Conservation (phyloP, 768 basidiomycete genomes). For the Royoungia palumana region DNA sequence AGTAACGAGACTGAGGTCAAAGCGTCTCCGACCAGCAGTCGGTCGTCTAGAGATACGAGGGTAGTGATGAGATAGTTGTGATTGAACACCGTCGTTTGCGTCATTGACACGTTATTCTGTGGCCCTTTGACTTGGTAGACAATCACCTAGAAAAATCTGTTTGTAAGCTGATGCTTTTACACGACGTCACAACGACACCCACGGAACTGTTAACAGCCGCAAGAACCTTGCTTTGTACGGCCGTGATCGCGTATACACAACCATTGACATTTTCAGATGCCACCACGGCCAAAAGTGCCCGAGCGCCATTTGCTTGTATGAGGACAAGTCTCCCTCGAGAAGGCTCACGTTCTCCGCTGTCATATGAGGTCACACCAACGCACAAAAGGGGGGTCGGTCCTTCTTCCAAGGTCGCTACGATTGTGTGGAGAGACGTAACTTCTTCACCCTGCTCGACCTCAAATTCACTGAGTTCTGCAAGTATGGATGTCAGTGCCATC, state of each 20-base stretch:
- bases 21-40: slow-evolving; percentile 73
- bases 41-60: slow-evolving; percentile 52
- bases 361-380: slow-evolving; percentile 45
- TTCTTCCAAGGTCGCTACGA: slow-evolving; percentile 28
- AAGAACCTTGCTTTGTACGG: slow-evolving; percentile 49
- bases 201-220: slow-evolving; percentile 79
- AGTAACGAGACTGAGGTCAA: slow-evolving; percentile 77
- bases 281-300: slow-evolving; percentile 30
- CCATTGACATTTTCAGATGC: slow-evolving; percentile 51
- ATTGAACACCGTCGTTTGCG: slow-evolving; percentile 59
- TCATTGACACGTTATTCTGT: slow-evolving; percentile 30
- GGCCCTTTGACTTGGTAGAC: slow-evolving; percentile 41
- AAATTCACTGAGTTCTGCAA: slow-evolving; percentile 28
- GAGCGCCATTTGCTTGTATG: slow-evolving; percentile 35
- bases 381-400: slow-evolving; percentile 43
- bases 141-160: slow-evolving; percentile 41
- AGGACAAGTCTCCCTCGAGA: slow-evolving; percentile 60
- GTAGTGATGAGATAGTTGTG: slow-evolving; percentile 79
- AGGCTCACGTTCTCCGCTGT: slow-evolving; percentile 46
- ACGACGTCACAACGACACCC: slow-evolving; percentile 22
- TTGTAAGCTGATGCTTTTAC: not conserved
- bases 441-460: slow-evolving; percentile 51
- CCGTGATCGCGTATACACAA: slow-evolving; percentile 64
- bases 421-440: slow-evolving; percentile 49
- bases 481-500: slow-evolving; percentile 3